A percentile compares a stretch with the other conserved stretches of the same genome.
Conservation (phyloP, 2,329 filamentous ascomycete genomes). For the Didymellaceae sp. region DNA sequence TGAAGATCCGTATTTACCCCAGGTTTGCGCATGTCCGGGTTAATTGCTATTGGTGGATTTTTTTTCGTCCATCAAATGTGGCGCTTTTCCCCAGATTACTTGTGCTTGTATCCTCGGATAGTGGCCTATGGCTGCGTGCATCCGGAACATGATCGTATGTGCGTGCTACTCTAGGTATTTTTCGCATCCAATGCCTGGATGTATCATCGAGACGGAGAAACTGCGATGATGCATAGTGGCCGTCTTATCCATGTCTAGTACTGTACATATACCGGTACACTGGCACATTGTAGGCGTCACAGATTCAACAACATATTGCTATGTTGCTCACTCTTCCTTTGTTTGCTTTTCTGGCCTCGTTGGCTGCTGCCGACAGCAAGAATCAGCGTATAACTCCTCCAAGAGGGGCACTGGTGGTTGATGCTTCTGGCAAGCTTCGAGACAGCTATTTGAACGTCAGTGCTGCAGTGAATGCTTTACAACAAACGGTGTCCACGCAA, state of each 20-base stretch:
- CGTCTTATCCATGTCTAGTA: neutral
- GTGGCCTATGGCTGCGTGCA: neutral
- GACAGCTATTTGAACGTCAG: slow-evolving; percentile 26
- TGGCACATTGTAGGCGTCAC: neutral
- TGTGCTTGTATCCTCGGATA: neutral
- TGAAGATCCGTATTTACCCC: too few relatives aligned
- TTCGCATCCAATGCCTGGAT: neutral
- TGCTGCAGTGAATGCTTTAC: slow-evolving; percentile 21
- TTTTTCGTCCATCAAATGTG: neutral
- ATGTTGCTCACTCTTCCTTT: slow-evolving; percentile 4
- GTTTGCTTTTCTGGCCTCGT: neutral
- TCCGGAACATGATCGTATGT: neutral
- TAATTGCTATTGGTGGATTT: slow-evolving; percentile 12
- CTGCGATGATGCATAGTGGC: neutral
- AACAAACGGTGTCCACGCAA: slow-evolving; percentile 19
- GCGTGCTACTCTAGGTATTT: neutral
- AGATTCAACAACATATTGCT: neutral
- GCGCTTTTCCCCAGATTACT: neutral
- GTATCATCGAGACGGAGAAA: slow-evolving; percentile 9
- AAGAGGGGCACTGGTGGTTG: slow-evolving; percentile 26
- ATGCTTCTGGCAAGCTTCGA: slow-evolving; percentile 20
- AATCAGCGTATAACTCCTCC: slow-evolving; percentile 19
- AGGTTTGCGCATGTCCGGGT: slow-evolving; percentile 6
- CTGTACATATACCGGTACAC: neutral
- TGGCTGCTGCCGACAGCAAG: slow-evolving; percentile 13